A percentile compares a stretch with the other conserved stretches of the same genome.
Evolutionary conservation across 768 basidiomycete species (phyloP).

Genomic region (Agaricus sinodeliciosus): DNA sequence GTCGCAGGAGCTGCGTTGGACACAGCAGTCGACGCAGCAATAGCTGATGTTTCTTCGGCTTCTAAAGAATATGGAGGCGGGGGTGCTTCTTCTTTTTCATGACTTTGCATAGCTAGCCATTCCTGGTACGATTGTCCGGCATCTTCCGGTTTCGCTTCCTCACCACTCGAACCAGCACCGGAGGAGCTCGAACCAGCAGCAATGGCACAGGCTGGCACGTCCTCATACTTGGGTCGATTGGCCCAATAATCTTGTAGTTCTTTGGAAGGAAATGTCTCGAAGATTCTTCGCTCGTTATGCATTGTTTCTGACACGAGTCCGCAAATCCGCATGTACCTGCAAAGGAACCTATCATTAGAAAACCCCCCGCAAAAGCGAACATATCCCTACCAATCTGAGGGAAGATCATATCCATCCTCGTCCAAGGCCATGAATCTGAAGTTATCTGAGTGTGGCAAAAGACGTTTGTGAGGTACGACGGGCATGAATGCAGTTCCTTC

Average conservation of each 20-base stretch:
- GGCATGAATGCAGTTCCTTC: slow-evolving; percentile 85
- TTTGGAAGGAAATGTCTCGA: slow-evolving; percentile 60
- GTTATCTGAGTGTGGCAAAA: slow-evolving; percentile 54
- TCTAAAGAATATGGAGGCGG: slow-evolving; percentile 68
- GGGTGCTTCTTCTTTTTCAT: slow-evolving; percentile 44
- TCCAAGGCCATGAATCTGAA: slow-evolving; percentile 68
- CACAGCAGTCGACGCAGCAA: slow-evolving; percentile 5
- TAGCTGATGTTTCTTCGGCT: slow-evolving; percentile 24
- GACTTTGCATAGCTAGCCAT: slow-evolving; percentile 41
- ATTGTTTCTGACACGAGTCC: slow-evolving; percentile 67
- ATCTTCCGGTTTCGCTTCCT: background rate
- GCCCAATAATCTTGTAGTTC: slow-evolving; percentile 75
- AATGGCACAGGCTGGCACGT: slow-evolving; percentile 22
- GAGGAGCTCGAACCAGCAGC: slow-evolving; percentile 26
- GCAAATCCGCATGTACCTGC: slow-evolving; percentile 72
- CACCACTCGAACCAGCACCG: slow-evolving; percentile 3
- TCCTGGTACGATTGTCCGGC: slow-evolving; percentile 34
- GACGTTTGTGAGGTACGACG: slow-evolving; percentile 47
- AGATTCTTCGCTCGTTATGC: slow-evolving; percentile 54
- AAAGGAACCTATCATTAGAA: background rate
- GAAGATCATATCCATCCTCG: slow-evolving; percentile 70
- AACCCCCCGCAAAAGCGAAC: too few relatives aligned
- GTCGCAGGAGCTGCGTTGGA: background rate
- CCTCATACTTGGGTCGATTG: slow-evolving; percentile 52
- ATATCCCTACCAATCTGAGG: slow-evolving; percentile 64